These are phyloP conservation scores for Tephrocybe sp. DNA, from an alignment of 768 basidiomycete genomes.

Conservation along the genomic window DNA sequence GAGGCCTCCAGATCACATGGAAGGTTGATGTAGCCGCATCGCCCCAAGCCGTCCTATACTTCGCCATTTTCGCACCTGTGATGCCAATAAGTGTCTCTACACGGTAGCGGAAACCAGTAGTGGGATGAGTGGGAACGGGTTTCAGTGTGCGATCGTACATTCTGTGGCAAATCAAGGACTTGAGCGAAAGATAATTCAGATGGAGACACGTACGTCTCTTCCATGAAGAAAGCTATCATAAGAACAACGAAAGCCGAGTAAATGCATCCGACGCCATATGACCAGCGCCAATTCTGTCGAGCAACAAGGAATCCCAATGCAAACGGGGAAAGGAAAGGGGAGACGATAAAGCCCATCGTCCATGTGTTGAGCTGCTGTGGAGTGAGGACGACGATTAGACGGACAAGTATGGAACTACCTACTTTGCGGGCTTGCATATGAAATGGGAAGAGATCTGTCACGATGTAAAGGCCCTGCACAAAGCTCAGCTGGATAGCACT, in stretches of 20 bases:
- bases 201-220: slow-evolving; percentile 55
- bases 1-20: slow-evolving; percentile 63
- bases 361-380: slow-evolving; percentile 56
- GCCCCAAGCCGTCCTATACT: slow-evolving; percentile 52
- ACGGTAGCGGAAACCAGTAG: slow-evolving; percentile 46
- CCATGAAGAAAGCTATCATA: slow-evolving; percentile 58
- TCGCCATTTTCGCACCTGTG: slow-evolving; percentile 57
- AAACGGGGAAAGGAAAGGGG: slow-evolving; percentile 65
- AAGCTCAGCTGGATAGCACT: not conserved
- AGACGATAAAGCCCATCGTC: slow-evolving; percentile 74
- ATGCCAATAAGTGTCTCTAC: slow-evolving; percentile 64
- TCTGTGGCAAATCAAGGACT: slow-evolving; percentile 26
- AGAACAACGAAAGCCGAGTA: slow-evolving; percentile 55
- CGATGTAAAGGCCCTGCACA: slow-evolving; percentile 43
- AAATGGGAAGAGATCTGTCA: slow-evolving; percentile 59
- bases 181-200: not conserved
- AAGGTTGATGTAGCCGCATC: slow-evolving; percentile 45
- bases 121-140: slow-evolving; percentile 44
- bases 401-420: not conserved
- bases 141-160: slow-evolving; percentile 61
- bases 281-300: slow-evolving; percentile 59
- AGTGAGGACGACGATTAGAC: not conserved
- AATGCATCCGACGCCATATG: slow-evolving; percentile 65
- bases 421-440: slow-evolving; percentile 58
- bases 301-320: slow-evolving; percentile 69